Conservation (phyloP, 371 early-diverging fungal genomes). For the Capniomyces stellatus region DNA sequence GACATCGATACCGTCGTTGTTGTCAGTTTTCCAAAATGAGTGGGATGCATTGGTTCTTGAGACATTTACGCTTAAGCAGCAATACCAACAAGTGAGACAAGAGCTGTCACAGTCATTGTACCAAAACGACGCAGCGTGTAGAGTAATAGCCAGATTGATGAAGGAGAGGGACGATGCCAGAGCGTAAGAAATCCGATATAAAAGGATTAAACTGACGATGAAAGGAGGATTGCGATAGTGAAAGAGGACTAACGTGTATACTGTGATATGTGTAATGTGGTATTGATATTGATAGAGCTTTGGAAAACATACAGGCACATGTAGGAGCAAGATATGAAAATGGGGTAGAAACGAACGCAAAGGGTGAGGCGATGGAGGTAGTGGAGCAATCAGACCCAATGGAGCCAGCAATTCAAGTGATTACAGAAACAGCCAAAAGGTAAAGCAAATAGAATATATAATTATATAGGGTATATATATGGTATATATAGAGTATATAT, state of each 20-base stretch:
- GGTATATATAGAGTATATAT: too few relatives aligned
- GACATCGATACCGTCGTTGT: constrained; percentile 77
- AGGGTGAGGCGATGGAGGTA: constrained; percentile 7
- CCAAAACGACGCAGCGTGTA: constrained; percentile 84
- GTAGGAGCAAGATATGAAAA: constrained; percentile 22
- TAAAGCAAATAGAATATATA: constrained; percentile 5
- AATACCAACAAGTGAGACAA: constrained; percentile 76
- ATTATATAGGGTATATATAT: too few relatives aligned
- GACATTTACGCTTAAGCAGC: constrained; percentile 72
- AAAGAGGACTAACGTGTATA: too few relatives aligned
- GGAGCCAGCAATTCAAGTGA: not conserved
- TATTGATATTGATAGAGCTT: constrained; percentile 24
- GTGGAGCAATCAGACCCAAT: not conserved
- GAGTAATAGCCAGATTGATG: constrained; percentile 82
- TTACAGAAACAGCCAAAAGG: constrained; percentile 6
- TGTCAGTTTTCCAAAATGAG: constrained; percentile 80
- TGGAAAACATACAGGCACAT: constrained; percentile 51
- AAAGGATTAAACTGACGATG: too few relatives aligned
- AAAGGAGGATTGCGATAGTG: too few relatives aligned
- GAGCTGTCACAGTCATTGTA: constrained; percentile 83
- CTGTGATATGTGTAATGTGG: too few relatives aligned
- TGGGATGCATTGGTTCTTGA: constrained; percentile 91
- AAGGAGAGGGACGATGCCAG: constrained; percentile 83
- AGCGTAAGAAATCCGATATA: too few relatives aligned
- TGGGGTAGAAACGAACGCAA: constrained; percentile 10